Evolutionary conservation across 2,329 filamentous ascomycete genomes (phyloP).

Genomic region (Huntiella omanensis): DNA sequence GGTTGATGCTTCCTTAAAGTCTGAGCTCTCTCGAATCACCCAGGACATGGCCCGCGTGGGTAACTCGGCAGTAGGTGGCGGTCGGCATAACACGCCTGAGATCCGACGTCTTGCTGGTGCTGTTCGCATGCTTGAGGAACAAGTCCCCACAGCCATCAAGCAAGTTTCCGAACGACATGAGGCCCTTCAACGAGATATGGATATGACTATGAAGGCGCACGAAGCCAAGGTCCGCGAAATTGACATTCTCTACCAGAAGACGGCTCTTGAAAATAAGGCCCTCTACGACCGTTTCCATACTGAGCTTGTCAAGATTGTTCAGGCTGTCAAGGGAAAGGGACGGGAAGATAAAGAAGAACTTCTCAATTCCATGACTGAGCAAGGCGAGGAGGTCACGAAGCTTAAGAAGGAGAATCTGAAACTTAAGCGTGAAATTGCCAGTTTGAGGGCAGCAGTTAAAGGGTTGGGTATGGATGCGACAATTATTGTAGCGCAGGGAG

Average conservation of each 20-base stretch:
- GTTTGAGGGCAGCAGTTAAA: slow-evolving; percentile 35
- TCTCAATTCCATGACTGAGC: slow-evolving; percentile 49
- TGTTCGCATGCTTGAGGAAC: slow-evolving; percentile 47
- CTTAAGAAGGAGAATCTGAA: slow-evolving; percentile 73
- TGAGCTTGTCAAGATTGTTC: slow-evolving; percentile 70
- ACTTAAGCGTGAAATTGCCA: slow-evolving; percentile 65
- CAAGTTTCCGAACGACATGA: slow-evolving; percentile 43
- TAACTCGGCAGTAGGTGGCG: slow-evolving; percentile 17
- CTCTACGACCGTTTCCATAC: slow-evolving; percentile 83
- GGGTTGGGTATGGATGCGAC: slow-evolving; percentile 8
- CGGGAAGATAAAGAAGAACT: slow-evolving; percentile 67
- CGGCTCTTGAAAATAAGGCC: slow-evolving; percentile 77
- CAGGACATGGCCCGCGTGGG: slow-evolving; percentile 48
- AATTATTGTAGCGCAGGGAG: neutral
- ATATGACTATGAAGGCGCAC: slow-evolving; percentile 49
- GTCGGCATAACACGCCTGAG: slow-evolving; percentile 21
- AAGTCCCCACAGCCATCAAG: slow-evolving; percentile 38
- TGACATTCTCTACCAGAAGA: slow-evolving; percentile 76
- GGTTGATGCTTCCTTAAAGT: slow-evolving; percentile 49
- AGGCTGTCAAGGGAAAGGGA: slow-evolving; percentile 50
- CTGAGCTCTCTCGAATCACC: slow-evolving; percentile 62
- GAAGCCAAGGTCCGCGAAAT: slow-evolving; percentile 66
- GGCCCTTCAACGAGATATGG: slow-evolving; percentile 50
- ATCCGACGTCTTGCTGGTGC: slow-evolving; percentile 33
- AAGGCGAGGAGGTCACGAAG: slow-evolving; percentile 56